Conservation (phyloP, 2,329 filamentous ascomycete genomes). For the Amesomyces nigricolor region DNA sequence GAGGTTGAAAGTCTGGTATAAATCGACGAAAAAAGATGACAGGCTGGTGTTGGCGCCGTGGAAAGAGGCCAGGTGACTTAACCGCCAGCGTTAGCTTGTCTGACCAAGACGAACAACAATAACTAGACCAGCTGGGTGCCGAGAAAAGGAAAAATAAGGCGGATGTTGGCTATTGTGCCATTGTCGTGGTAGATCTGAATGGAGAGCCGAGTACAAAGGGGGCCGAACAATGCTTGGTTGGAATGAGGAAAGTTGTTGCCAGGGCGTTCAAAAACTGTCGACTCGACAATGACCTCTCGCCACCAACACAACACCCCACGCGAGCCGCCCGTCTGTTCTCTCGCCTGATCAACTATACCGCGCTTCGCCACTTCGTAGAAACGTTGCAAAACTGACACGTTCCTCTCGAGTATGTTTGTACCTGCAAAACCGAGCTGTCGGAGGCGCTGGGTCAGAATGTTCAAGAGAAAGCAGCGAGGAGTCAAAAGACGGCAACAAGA, state of each 20-base stretch:
- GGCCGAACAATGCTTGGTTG: conserved; percentile 1
- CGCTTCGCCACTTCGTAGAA: too few relatives aligned
- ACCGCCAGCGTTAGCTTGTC: conserved; percentile 2
- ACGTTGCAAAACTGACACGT: too few relatives aligned
- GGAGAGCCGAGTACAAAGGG: neutral
- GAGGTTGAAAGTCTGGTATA: neutral
- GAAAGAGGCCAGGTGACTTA: neutral
- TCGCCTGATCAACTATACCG: too few relatives aligned
- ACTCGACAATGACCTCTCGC: neutral
- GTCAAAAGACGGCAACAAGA: too few relatives aligned
- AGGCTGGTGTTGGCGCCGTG: neutral
- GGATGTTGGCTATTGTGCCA: conserved; percentile 2
- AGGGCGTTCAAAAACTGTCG: neutral
- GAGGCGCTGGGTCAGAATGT: too few relatives aligned
- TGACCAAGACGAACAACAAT: conserved; percentile 10
- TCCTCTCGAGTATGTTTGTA: too few relatives aligned
- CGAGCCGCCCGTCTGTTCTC: too few relatives aligned
- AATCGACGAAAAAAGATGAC: neutral
- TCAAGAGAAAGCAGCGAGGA: too few relatives aligned
- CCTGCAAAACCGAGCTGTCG: too few relatives aligned
- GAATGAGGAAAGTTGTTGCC: neutral
- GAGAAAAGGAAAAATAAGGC: neutral
- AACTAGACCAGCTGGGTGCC: neutral
- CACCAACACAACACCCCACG: neutral
- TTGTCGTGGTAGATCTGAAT: conserved; percentile 7